Percentiles rank a stretch among this genome's conserved stretches.
phyloP scores from a whole-genome alignment of 2,329 filamentous ascomycete genomes.

The Penicillium corylophilum region DNA sequence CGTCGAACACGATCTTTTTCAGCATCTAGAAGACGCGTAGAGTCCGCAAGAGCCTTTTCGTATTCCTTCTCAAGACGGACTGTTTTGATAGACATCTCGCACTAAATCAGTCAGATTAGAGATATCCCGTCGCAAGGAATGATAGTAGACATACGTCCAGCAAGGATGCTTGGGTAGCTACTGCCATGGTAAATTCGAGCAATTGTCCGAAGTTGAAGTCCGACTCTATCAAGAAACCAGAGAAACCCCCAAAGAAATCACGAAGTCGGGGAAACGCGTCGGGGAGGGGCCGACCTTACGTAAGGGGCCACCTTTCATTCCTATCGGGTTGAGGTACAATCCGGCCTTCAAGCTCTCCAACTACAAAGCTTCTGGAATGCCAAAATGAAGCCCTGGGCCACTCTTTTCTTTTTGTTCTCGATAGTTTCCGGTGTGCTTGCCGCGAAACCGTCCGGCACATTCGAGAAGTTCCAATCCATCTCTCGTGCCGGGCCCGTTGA shows the following conservation, averaged over 20 bases:
- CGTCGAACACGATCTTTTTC: conserved; percentile 71
- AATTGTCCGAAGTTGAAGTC: neutral
- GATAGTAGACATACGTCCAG: conserved; percentile 26
- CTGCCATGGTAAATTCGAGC: conserved; percentile 11
- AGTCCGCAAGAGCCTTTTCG: conserved; percentile 62
- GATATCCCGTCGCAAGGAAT: neutral
- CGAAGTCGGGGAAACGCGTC: neutral
- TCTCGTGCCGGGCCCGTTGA: conserved; percentile 68
- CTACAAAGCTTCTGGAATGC: conserved; percentile 9
- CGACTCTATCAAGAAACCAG: too few relatives aligned
- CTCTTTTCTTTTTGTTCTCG: conserved; percentile 42
- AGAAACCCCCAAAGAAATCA: neutral
- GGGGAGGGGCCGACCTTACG: conserved; percentile 11
- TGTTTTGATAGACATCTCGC: conserved; percentile 52
- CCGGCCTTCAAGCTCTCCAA: neutral
- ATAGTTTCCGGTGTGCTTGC: conserved; percentile 29
- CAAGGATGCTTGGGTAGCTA: conserved; percentile 9
- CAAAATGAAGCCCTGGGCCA: conserved; percentile 36
- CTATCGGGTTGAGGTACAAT: neutral
- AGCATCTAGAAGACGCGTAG: conserved; percentile 68
- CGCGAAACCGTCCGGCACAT: conserved; percentile 65
- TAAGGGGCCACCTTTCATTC: conserved; percentile 21
- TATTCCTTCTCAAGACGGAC: conserved; percentile 67
- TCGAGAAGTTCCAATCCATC: conserved; percentile 68
- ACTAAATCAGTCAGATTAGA: conserved; percentile 20